phyloP scores from a whole-genome alignment of 1,284 basidiomycete genomes.

The Rhizoctonia solani region DNA sequence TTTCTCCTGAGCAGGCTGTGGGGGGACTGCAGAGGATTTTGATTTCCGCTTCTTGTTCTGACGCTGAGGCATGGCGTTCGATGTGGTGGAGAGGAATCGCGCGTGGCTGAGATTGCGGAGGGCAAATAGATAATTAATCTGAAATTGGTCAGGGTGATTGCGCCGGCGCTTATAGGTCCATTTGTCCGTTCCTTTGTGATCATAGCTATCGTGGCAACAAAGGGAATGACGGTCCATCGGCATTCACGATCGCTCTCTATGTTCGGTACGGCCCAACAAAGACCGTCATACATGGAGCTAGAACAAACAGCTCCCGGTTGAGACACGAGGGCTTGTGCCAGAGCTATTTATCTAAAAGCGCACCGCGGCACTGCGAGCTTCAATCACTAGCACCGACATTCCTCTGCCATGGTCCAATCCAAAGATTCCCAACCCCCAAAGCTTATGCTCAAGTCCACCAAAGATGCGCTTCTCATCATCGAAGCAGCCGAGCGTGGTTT shows the following conservation, averaged over 20 bases:
- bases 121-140: not conserved
- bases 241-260: not conserved
- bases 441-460: constrained; percentile 32
- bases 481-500: constrained; percentile 17
- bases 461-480: constrained; percentile 28
- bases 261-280: constrained; percentile 16
- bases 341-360: constrained; percentile 12
- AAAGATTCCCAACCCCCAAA: not conserved
- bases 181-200: constrained; percentile 21
- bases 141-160: no score
- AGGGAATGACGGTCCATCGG: constrained; percentile 12
- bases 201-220: constrained; percentile 1
- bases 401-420: not conserved
- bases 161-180: not conserved
- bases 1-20: constrained; percentile 8
- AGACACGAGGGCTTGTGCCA: not conserved
- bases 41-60: not conserved
- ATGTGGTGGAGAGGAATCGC: not conserved
- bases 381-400: not conserved
- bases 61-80: not conserved
- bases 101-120: not conserved
- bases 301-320: constrained; percentile 3
- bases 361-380: not conserved
- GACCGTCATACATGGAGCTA: constrained; percentile 5
- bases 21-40: not conserved